These are phyloP conservation scores for Didymosphaeria variabile DNA, from an alignment of 2,329 filamentous ascomycete genomes.

Conservation along the genomic window DNA sequence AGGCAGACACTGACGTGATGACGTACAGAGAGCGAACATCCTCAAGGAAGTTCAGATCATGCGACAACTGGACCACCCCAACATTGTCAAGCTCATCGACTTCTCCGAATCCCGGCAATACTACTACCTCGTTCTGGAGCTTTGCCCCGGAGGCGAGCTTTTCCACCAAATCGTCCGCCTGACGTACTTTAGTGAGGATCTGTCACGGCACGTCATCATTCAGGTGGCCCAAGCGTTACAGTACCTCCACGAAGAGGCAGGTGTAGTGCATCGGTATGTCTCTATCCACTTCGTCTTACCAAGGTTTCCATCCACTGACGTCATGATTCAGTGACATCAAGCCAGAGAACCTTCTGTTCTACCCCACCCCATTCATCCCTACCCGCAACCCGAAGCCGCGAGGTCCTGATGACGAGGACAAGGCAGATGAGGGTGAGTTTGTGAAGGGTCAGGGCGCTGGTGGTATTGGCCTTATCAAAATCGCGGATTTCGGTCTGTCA, in stretches of 20 bases:
- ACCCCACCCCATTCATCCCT: conserved; percentile 82
- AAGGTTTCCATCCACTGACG: conserved; percentile 43
- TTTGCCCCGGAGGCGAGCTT: conserved; percentile 93
- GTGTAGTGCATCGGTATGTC: conserved; percentile 93
- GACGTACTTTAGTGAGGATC: conserved; percentile 97
- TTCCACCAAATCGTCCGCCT: conserved; percentile 98
- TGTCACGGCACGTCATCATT: conserved; percentile 91
- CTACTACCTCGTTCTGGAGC: conserved; percentile 96
- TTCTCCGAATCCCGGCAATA: conserved; percentile 95
- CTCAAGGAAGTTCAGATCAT: conserved; percentile 99
- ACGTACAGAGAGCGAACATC: conserved; percentile 86
- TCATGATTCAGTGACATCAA: conserved; percentile 83
- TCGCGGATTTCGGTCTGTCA: conserved; percentile 96
- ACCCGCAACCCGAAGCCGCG: conserved; percentile 82
- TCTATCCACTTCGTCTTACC: conserved; percentile 7
- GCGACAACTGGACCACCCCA: conserved; percentile 94
- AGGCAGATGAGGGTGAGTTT: conserved; percentile 96
- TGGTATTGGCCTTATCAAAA: conserved; percentile 94
- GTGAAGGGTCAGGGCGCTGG: conserved; percentile 81
- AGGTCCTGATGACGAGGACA: conserved; percentile 92
- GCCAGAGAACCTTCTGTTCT: conserved; percentile 95
- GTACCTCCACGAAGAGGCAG: conserved; percentile 92
- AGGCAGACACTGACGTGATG: conserved; percentile 54
- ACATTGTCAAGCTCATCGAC: conserved; percentile 92
- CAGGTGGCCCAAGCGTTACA: conserved; percentile 95